These are phyloP conservation scores for Limtongia smithiae DNA, from an alignment of 805 yeast genomes.

Conservation along the genomic window DNA sequence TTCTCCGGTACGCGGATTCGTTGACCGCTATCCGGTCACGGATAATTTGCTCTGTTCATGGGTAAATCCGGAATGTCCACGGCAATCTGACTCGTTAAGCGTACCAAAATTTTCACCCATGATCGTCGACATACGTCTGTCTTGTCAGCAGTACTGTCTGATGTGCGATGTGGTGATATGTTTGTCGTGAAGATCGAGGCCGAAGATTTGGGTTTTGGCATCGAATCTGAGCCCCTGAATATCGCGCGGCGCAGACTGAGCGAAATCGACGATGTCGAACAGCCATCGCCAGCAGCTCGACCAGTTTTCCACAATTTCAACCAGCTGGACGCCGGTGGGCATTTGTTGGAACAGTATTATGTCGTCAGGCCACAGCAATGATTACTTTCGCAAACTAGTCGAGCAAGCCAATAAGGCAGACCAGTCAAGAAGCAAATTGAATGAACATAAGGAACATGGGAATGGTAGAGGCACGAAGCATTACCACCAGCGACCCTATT, in stretches of 20 bases:
- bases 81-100: too few species aligned
- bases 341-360: neutral
- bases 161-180: neutral
- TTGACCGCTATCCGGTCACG: constrained; percentile 15
- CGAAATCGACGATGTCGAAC: neutral
- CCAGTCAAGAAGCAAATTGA: neutral
- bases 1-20: constrained; percentile 10
- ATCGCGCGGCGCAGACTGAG: too few species aligned
- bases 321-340: too few species aligned
- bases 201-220: too few species aligned
- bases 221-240: too few species aligned
- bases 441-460: neutral
- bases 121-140: too few species aligned
- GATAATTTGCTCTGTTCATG: constrained; percentile 9
- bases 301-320: too few species aligned
- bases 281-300: too few species aligned
- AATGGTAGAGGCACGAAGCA: neutral
- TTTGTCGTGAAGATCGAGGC: neutral
- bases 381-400: constrained; percentile 20
- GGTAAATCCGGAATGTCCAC: too few species aligned
- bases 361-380: constrained; percentile 13
- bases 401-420: neutral
- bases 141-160: too few species aligned
- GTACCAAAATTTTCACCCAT: too few species aligned
- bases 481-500: too few species aligned